A percentile compares a stretch with the other conserved stretches of the same genome.
These are phyloP conservation scores for Pestalotiopsis sp. DNA, from an alignment of 2,329 filamentous ascomycete genomes.

Conservation along the genomic window DNA sequence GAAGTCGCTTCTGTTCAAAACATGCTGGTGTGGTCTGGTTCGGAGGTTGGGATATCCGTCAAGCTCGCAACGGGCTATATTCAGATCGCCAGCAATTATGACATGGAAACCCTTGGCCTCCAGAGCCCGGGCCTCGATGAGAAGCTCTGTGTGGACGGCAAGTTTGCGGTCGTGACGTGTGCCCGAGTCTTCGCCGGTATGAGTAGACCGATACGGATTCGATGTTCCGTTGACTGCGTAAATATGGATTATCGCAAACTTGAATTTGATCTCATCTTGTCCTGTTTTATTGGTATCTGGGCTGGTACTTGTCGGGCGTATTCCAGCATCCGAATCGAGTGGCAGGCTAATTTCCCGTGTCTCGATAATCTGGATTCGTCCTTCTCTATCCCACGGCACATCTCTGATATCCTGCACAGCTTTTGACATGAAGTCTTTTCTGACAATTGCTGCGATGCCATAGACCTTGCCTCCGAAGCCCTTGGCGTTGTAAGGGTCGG, in stretches of 20 bases:
- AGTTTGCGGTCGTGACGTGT: constrained; percentile 56
- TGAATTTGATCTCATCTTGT: constrained; percentile 13
- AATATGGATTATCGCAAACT: constrained; percentile 52
- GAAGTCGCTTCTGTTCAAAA: constrained; percentile 54
- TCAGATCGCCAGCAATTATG: constrained; percentile 55
- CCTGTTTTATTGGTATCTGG: background rate
- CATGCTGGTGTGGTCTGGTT: constrained; percentile 48
- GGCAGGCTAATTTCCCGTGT: constrained; percentile 19
- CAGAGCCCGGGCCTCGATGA: constrained; percentile 44
- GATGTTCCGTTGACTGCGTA: constrained; percentile 57
- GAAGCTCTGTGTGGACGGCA: constrained; percentile 46
- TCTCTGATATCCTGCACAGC: constrained; percentile 35
- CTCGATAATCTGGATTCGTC: constrained; percentile 51
- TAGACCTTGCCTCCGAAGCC: constrained; percentile 54
- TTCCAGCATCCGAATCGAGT: background rate
- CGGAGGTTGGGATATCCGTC: constrained; percentile 46
- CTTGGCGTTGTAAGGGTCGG: constrained; percentile 50
- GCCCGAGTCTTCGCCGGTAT: constrained; percentile 42
- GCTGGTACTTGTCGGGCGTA: background rate
- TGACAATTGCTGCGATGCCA: constrained; percentile 52
- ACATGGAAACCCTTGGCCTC: constrained; percentile 44
- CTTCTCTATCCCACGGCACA: constrained; percentile 55
- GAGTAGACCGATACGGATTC: constrained; percentile 45
- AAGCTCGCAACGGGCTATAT: constrained; percentile 42
- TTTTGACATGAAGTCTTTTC: constrained; percentile 41